Evolutionary conservation across 2,329 filamentous ascomycete species (phyloP).

Genomic region (Ophiostoma perfectum): DNA sequence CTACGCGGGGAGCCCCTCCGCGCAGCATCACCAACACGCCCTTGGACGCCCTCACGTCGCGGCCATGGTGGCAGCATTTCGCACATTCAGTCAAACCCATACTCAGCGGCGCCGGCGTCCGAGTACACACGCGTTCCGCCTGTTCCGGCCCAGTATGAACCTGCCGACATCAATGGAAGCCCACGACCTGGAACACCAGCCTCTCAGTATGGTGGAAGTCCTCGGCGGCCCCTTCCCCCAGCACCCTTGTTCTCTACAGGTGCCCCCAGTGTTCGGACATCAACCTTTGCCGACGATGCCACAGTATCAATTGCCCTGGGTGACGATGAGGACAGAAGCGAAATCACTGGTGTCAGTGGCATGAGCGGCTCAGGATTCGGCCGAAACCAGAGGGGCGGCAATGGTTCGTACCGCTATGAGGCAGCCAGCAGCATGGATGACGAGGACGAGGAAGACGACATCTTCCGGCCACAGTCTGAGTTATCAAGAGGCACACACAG

Average conservation of each 20-base stretch:
- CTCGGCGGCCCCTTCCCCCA: slow-evolving; percentile 78
- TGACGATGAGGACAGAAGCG: slow-evolving; percentile 46
- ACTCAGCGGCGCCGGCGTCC: slow-evolving; percentile 32
- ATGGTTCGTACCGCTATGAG: slow-evolving; percentile 24
- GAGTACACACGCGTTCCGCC: slow-evolving; percentile 64
- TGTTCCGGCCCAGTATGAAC: slow-evolving; percentile 70
- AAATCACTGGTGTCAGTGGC: slow-evolving; percentile 58
- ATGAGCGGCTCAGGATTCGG: slow-evolving; percentile 14
- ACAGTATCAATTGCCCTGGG: slow-evolving; percentile 66
- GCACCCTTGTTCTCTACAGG: slow-evolving; percentile 69
- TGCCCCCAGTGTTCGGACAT: slow-evolving; percentile 38
- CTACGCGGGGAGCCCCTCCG: slow-evolving; percentile 41
- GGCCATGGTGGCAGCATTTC: slow-evolving; percentile 4
- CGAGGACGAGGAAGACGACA: slow-evolving; percentile 55
- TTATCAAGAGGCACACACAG: slow-evolving; percentile 36
- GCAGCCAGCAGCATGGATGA: slow-evolving; percentile 23
- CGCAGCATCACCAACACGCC: slow-evolving; percentile 48
- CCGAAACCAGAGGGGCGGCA: slow-evolving; percentile 15
- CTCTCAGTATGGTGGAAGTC: slow-evolving; percentile 81
- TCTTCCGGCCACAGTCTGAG: slow-evolving; percentile 55
- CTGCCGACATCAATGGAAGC: slow-evolving; percentile 79
- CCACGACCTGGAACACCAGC: slow-evolving; percentile 87
- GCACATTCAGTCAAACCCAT: slow-evolving; percentile 31
- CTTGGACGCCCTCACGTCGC: slow-evolving; percentile 52
- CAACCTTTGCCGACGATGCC: slow-evolving; percentile 59